phyloP scores from a whole-genome alignment of 805 yeast species.

The Ogataea saltuana region DNA sequence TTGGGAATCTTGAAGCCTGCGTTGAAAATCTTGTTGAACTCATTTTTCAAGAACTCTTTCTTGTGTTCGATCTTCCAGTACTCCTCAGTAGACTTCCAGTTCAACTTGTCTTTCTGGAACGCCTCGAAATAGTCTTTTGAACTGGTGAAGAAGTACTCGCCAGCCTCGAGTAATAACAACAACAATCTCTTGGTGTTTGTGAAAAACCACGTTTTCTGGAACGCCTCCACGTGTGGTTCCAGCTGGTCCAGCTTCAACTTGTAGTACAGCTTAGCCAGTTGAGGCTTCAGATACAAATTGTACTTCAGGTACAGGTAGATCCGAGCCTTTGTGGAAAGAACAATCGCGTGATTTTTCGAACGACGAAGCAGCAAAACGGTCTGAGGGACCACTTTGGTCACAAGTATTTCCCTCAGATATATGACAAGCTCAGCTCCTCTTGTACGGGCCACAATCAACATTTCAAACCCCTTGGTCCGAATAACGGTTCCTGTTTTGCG shows the following conservation, averaged over 20 bases:
- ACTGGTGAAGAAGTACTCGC: constrained; percentile 10
- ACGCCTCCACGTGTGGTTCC: constrained; percentile 23
- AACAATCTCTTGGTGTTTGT: constrained; percentile 10
- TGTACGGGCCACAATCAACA: background rate
- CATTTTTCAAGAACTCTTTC: constrained; percentile 34
- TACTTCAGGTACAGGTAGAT: constrained; percentile 20
- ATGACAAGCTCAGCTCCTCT: constrained; percentile 9
- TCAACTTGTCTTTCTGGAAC: constrained; percentile 23
- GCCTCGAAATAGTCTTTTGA: constrained; percentile 17
- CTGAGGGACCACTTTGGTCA: constrained; percentile 22
- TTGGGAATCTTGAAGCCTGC: constrained; percentile 33
- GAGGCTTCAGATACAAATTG: constrained; percentile 28
- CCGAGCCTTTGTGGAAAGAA: constrained; percentile 12
- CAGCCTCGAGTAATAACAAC: constrained; percentile 1
- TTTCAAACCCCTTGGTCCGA: constrained; percentile 9
- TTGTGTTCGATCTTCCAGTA: constrained; percentile 33
- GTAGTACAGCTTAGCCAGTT: constrained; percentile 9
- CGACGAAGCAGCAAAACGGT: background rate
- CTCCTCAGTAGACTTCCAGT: constrained; percentile 28
- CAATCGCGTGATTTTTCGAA: constrained; percentile 7
- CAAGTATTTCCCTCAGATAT: constrained; percentile 6
- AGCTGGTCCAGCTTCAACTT: constrained; percentile 16
- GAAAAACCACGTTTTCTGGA: constrained; percentile 17
- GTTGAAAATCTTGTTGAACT: constrained; percentile 32
- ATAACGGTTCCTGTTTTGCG: constrained; percentile 1